A percentile compares a stretch with the other conserved stretches of the same genome.
phyloP scores from a whole-genome alignment of 2,329 filamentous ascomycete genomes.

The Pyrenochaeta sp. region DNA sequence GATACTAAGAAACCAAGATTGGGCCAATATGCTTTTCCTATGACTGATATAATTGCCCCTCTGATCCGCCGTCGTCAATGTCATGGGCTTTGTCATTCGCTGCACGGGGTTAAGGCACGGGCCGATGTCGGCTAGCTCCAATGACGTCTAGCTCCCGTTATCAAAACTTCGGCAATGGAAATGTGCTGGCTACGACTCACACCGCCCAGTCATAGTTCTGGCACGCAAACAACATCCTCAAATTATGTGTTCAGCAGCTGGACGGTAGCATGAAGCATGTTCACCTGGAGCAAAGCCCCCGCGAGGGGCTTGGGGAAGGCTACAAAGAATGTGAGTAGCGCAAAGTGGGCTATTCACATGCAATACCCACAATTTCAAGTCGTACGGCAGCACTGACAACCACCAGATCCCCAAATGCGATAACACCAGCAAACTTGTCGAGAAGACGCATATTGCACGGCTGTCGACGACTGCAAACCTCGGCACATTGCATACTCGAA shows the following conservation, averaged over 20 bases:
- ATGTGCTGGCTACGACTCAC: not conserved
- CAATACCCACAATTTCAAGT: not conserved
- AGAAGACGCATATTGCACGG: slow-evolving; percentile 4
- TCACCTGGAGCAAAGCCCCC: slow-evolving; percentile 45
- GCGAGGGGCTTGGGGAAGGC: slow-evolving; percentile 42
- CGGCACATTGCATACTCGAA: slow-evolving; percentile 22
- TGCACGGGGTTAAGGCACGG: slow-evolving; percentile 5
- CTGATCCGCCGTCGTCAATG: not conserved
- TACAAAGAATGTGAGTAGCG: slow-evolving; percentile 28
- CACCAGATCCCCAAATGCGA: slow-evolving; percentile 29
- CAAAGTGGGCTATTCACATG: slow-evolving; percentile 12
- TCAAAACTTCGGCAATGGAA: not conserved
- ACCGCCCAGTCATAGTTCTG: slow-evolving; percentile 11
- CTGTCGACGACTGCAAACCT: slow-evolving; percentile 21
- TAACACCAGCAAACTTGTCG: slow-evolving; percentile 20
- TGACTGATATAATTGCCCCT: not conserved
- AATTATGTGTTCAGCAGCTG: slow-evolving; percentile 17
- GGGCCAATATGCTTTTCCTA: not conserved
- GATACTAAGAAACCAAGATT: too few species aligned
- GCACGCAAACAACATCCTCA: slow-evolving; percentile 2
- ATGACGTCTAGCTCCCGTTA: slow-evolving; percentile 20
- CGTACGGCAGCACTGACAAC: slow-evolving; percentile 15
- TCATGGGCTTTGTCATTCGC: not conserved
- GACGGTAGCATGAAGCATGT: slow-evolving; percentile 50
- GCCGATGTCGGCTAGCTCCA: slow-evolving; percentile 25